These are phyloP conservation scores for Juncus effusus DNA, from an alignment of 176 grass and related monocot genomes.

Conservation along the genomic window DNA sequence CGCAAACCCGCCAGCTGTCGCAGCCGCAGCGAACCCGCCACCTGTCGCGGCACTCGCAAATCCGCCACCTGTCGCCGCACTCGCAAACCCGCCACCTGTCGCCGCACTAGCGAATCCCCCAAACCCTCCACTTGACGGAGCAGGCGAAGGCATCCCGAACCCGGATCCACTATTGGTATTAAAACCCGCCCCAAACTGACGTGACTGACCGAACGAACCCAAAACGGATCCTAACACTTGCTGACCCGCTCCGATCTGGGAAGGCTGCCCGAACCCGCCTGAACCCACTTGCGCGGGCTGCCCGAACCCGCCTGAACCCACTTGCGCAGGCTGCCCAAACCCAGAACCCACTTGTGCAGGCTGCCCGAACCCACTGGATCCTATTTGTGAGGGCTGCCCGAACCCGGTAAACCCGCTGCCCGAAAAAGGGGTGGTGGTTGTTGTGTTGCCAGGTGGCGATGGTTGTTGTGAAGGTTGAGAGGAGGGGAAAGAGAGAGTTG, in stretches of 20 bases:
- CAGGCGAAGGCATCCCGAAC: constrained; percentile 29
- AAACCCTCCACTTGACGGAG: constrained; percentile 45
- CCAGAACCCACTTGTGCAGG: constrained; percentile 51
- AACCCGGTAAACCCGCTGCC: constrained; percentile 73
- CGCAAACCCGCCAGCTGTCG: constrained; percentile 24
- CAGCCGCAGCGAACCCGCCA: constrained; percentile 53
- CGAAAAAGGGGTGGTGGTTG: constrained; percentile 45
- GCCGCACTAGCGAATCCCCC: constrained; percentile 65
- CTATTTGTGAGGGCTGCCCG: constrained; percentile 61
- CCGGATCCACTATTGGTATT: constrained; percentile 22
- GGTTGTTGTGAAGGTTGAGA: constrained; percentile 45
- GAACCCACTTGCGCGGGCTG: constrained; percentile 54
- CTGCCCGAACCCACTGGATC: constrained; percentile 75
- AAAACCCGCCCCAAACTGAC: constrained; percentile 64
- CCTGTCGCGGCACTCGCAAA: constrained; percentile 60
- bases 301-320: constrained; percentile 68
- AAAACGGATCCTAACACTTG: constrained; percentile 89
- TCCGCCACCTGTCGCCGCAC: constrained; percentile 46
- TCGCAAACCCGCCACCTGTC: constrained; percentile 60
- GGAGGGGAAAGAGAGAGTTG: constrained; percentile 76
- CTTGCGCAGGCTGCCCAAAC: constrained; percentile 48
- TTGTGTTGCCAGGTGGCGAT: constrained; percentile 41
- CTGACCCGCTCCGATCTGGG: constrained; percentile 58
- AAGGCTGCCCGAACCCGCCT: constrained; percentile 60
- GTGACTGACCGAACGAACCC: constrained; percentile 91